Base-by-base conservation (phyloP, 176 grass and related monocot genomes). In the Areca catechu region DNA sequence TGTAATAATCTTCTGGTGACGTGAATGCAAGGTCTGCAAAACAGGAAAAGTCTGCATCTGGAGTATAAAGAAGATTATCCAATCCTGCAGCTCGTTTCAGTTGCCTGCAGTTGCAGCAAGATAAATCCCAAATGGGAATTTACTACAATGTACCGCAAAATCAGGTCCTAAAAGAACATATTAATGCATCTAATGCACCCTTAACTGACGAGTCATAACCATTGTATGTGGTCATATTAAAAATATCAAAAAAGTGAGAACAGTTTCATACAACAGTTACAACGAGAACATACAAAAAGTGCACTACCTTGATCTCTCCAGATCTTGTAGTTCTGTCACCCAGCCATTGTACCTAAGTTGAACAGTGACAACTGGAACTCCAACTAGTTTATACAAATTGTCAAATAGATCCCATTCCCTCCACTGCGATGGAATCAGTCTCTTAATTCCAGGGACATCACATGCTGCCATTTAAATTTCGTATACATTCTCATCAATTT, bases 271-370 rank as follows among this genome's bases (percentile, higher is more conserved):
- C 34, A 43, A 43, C 34, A 43, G 34, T 24, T 20, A 9, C 22
- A 21, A 21, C 15, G 47, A 22, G 7, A 53, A 64, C 22, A 57
- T 67, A 48, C 49, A 34, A 30, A 53, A 19, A 76, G 20, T 24
- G 30, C 20, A 21, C 59, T 79, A 97, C 92, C 92, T 90, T 73
- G 92, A 91, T 88, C 82, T 79, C 53, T 90, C 79, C 17, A 97
- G 62, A 79, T 97, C 75, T 69, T 81, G 72, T 22, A 97, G 75
- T 77, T 97, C 92, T 52, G 92, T 97, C 68, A 97, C 92, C 92
- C 92, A 97, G 55, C 92, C 92, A 84, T 97, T 88, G 77, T 97
- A 97, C 19, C 92, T 75, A 68, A 97, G 92, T 65, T 97, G 92
- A 77, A 97, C 92, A 50, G 92, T 97, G 16, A 97, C 80, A 66